Evolutionary conservation across 1,139 yeast species (phyloP).

Genomic region (Suhomyces taliae): DNA sequence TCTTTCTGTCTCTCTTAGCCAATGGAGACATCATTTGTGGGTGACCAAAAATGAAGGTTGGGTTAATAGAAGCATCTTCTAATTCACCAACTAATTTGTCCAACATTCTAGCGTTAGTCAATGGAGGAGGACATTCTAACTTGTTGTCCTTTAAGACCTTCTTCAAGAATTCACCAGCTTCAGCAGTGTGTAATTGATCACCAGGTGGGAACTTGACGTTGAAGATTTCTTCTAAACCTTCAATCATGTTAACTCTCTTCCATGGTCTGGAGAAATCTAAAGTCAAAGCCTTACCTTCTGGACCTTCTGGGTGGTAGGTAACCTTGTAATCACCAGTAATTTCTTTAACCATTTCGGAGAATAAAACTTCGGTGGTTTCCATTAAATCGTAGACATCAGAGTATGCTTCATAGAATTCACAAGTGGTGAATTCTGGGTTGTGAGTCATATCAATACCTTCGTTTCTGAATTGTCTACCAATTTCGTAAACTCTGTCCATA

Average conservation of each 20-base stretch:
- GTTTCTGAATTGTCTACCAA: constrained; percentile 98
- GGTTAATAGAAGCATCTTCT: constrained; percentile 92
- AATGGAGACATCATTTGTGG: constrained; percentile 99
- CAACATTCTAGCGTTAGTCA: constrained; percentile 97
- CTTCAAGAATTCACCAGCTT: constrained; percentile 89
- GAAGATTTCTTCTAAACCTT: constrained; percentile 85
- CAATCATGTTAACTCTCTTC: constrained; percentile 98
- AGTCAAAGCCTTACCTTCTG: constrained; percentile 73
- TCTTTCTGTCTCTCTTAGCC: constrained; percentile 91
- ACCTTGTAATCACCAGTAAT: constrained; percentile 87
- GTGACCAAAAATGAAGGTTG: constrained; percentile 97
- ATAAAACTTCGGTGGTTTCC: constrained; percentile 93
- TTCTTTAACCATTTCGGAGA: constrained; percentile 96
- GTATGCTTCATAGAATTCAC: constrained; percentile 88
- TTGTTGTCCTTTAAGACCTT: constrained; percentile 74
- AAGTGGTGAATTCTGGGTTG: constrained; percentile 92
- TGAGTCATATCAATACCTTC: constrained; percentile 95
- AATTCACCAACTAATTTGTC: constrained; percentile 95
- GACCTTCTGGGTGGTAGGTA: constrained; percentile 88
- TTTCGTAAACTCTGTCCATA: constrained; percentile 96
- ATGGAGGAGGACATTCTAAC: constrained; percentile 92
- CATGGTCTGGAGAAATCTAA: constrained; percentile 95
- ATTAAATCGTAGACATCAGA: constrained; percentile 75
- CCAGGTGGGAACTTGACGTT: constrained; percentile 94
- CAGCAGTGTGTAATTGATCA: constrained; percentile 89